A percentile compares a stretch with the other conserved stretches of the same genome.
These are phyloP conservation scores for Wickerhamiella pararugosa DNA, from an alignment of 1,139 yeast genomes.

Conservation along the genomic window DNA sequence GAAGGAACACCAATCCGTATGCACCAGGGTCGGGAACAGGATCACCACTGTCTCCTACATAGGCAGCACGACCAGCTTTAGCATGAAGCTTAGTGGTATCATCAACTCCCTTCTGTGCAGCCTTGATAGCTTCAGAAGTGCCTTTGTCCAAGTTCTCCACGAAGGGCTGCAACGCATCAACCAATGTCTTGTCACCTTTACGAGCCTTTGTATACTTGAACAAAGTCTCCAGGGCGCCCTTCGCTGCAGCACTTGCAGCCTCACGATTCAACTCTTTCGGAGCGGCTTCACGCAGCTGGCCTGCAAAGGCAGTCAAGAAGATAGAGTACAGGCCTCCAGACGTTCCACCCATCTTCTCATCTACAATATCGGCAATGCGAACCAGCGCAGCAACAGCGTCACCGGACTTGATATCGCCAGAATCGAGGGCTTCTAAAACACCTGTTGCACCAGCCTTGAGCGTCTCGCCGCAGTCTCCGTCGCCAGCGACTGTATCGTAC, in stretches of 20 bases:
- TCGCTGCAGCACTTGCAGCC: slow-evolving; percentile 31
- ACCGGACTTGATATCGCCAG: slow-evolving; percentile 22
- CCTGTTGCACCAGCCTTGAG: slow-evolving; percentile 70
- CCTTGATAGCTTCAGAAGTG: slow-evolving; percentile 42
- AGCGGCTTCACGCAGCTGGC: slow-evolving; percentile 29
- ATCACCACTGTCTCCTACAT: slow-evolving; percentile 49
- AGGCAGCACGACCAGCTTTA: slow-evolving; percentile 85
- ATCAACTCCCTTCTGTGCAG: slow-evolving; percentile 65
- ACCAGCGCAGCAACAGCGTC: slow-evolving; percentile 42
- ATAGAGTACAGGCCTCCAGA: slow-evolving; percentile 90
- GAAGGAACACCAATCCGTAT: slow-evolving; percentile 24
- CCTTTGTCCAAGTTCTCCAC: slow-evolving; percentile 42
- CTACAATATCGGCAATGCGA: slow-evolving; percentile 61
- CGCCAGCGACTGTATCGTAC: slow-evolving; percentile 83
- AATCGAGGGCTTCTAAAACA: slow-evolving; percentile 33
- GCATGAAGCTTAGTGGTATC: slow-evolving; percentile 62
- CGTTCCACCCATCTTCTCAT: slow-evolving; percentile 91
- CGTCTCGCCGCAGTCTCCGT: slow-evolving; percentile 95
- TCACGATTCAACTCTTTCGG: slow-evolving; percentile 25
- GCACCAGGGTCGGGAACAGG: slow-evolving; percentile 89
- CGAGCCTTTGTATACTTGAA: slow-evolving; percentile 80
- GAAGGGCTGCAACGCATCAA: slow-evolving; percentile 82
- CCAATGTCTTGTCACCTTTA: slow-evolving; percentile 75
- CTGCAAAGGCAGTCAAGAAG: slow-evolving; percentile 52
- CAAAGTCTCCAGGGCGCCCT: slow-evolving; percentile 43